These are phyloP conservation scores for Schoenoplectus triqueter DNA, from an alignment of 202 grass and related monocot species.

Conservation along the genomic window DNA sequence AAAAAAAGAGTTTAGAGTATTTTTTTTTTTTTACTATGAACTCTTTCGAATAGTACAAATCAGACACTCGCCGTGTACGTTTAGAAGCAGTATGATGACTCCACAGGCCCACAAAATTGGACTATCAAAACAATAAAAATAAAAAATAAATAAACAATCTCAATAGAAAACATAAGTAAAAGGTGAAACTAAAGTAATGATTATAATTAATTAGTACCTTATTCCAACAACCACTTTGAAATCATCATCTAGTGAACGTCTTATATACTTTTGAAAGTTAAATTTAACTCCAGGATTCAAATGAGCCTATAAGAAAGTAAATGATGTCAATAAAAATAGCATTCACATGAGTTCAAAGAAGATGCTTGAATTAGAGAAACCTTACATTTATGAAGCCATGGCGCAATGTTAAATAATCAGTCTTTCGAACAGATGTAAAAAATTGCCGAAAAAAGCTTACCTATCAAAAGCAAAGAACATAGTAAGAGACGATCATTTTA, in stretches of 20 bases:
- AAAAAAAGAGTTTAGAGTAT: background rate
- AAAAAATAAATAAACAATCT: slow-evolving; percentile 31
- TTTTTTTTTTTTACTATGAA: background rate
- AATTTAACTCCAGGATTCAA: slow-evolving; percentile 74
- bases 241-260: slow-evolving; percentile 90
- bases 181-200: background rate
- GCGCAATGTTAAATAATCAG: slow-evolving; percentile 79
- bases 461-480: slow-evolving; percentile 42
- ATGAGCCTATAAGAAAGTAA: slow-evolving; percentile 60
- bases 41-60: background rate
- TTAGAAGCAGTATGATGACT: slow-evolving; percentile 76
- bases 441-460: slow-evolving; percentile 90
- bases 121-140: slow-evolving; percentile 48
- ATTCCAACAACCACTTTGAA: slow-evolving; percentile 90
- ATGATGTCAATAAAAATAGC: background rate
- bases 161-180: background rate
- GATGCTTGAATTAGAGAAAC: slow-evolving; percentile 10
- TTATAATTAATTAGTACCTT: slow-evolving; percentile 51
- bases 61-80: slow-evolving; percentile 73
- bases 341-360: background rate
- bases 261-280: slow-evolving; percentile 87
- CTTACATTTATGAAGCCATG: slow-evolving; percentile 92
- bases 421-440: slow-evolving; percentile 72
- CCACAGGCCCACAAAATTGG: slow-evolving; percentile 80
- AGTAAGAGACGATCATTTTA: background rate